phyloP scores from a whole-genome alignment of 2,329 filamentous ascomycete genomes.

The Chaetomiaceae sp. region DNA sequence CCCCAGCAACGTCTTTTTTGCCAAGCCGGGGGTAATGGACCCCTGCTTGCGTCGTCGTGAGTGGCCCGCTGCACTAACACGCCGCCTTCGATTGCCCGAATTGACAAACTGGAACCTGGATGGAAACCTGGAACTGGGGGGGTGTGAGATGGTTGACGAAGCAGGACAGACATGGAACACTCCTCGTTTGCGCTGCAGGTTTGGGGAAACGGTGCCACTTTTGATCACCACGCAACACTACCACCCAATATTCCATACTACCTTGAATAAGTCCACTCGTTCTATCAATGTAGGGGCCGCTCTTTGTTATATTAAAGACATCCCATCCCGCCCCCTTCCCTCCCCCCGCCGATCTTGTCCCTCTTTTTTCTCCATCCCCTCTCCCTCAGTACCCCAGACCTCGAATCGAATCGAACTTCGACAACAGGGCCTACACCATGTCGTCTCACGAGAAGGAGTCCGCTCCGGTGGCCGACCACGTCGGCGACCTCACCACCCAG shows the following conservation, averaged over 20 bases:
- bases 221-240: neutral
- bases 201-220: constrained; percentile 2
- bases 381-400: neutral
- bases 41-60: constrained; percentile 16
- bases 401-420: neutral
- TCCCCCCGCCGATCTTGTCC: constrained; percentile 8
- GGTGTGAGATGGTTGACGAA: too few relatives aligned
- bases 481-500: constrained; percentile 36
- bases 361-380: constrained; percentile 2
- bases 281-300: neutral
- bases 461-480: constrained; percentile 11
- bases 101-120: too few relatives aligned
- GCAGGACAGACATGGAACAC: neutral
- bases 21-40: constrained; percentile 25
- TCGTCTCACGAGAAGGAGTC: constrained; percentile 22
- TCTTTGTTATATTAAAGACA: neutral
- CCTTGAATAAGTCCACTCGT: too few relatives aligned
- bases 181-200: neutral
- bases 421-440: constrained; percentile 17
- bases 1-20: constrained; percentile 20
- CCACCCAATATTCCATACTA: too few relatives aligned
- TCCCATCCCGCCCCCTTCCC: neutral
- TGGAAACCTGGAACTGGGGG: neutral
- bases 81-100: neutral
- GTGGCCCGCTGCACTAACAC: constrained; percentile 11